Evolutionary conservation across 805 yeast species (phyloP), one percentile per base, ranked within the genome.

Genomic region (Ogataea zsoltii): DNA sequence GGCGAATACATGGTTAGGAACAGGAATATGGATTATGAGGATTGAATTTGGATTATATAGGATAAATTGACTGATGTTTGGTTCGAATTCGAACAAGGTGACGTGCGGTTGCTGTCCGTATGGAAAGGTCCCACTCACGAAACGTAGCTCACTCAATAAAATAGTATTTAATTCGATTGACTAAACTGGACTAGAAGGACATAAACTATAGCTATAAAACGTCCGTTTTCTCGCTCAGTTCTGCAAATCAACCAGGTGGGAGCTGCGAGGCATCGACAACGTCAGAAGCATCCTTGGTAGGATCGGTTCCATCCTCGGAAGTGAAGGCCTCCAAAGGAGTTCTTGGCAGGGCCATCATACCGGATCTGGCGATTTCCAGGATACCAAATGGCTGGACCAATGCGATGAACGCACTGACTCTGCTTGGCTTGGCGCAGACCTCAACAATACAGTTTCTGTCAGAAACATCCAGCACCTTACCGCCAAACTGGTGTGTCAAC

Each of bases 301-400:
- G 71, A 11, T 70, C 75, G 2, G 71, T 72, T 9, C 77, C 85
- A 23, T 75, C 81, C 15, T 70, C 77, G 34, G 66, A 70, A 31
- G 62, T 60, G 34, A 62, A 66, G 17, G 70, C 70, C 53, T 83
- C 88, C 56, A 90, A 71, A 34, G 96, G 97, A 40, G 98, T 88
- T 78, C 97, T 84, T 62, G 98, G 95, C 60, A 94, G 77, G 9
- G 98, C 99, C 92, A 94, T 90, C 95, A 92, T 88, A 71, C 99
- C 99, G 19, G 96, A 85, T 72, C 99, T 82, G 35, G 97, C 96
- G 59, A 92, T 86, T 71, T 94, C 99, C 61, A 94, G 77, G 47
- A 94, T 83, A 62, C 99, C 99, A 63, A 94, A 94, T 36, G 99
- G 99, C 66, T 89, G 94, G 63, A 91, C 75, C 63, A 94, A 80